Evolutionary conservation across 148 eudicot species (phyloP), one percentile per base, ranked within the genome.

Genomic region (Rhododendron vialii): DNA sequence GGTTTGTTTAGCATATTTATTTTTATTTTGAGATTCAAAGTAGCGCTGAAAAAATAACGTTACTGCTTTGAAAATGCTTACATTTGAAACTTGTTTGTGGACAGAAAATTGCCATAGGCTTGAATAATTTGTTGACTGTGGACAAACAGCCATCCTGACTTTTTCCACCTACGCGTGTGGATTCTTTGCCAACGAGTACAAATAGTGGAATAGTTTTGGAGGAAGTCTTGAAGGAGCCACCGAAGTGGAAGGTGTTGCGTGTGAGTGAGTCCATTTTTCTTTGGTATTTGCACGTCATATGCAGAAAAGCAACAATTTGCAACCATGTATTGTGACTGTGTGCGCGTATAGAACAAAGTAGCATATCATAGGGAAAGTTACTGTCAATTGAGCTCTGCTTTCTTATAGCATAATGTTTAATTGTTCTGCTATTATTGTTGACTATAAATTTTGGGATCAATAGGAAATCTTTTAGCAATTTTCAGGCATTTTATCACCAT

Each of bases 181-280:
- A 78, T 88, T 88, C 89, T 83, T 71, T 86, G 57, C 53, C 92
- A 78, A 86, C 88, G 76, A 88, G 86, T 85, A 88, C 92, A 85
- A 86, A 82, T 73, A 87, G 88, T 85, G 88, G 84, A 86, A 87
- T 92, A 74, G 88, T 90, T 69, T 90, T 98, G 90, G 96, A 92
- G 87, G 98, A 95, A 90, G 92, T 92, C 85, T 87, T 98, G 91
- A 98, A 95, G 89, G 98, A 92, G 92, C 91, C 98, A 55, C 99
- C 98, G 82, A 95, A 95, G 90, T 95, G 99, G 99, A 98, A 98
- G 92, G 95, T 95, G 89, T 98, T 95, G 88, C 96, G 91, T 90
- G 99, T 97, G 96, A 97, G 99, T 93, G 93, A 94, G 90, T 91
- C 90, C 84, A 83, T 81, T 85, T 87, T 89, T 84, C 82, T 61